Conservation (phyloP, 2,329 filamentous ascomycete species). For the Metarhizium robertsii region DNA sequence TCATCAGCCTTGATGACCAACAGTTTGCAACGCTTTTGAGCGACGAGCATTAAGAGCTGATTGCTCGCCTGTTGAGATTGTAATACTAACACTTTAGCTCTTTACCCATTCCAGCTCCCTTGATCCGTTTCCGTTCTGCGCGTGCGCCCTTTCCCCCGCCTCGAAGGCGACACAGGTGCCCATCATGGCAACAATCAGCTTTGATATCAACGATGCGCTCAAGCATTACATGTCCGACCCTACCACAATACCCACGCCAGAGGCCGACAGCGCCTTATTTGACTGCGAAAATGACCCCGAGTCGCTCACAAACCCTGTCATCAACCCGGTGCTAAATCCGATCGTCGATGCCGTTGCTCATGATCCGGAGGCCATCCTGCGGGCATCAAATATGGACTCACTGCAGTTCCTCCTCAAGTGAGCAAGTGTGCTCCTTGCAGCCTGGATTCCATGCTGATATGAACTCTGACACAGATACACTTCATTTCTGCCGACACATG, state of each 20-base stretch:
- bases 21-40: not conserved
- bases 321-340: constrained; percentile 81
- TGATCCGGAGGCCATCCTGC: constrained; percentile 79
- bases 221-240: constrained; percentile 97
- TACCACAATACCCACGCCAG: constrained; percentile 68
- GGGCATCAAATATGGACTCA: constrained; percentile 76
- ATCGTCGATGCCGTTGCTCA: constrained; percentile 90
- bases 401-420: constrained; percentile 96
- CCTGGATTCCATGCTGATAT: constrained; percentile 15
- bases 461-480: constrained; percentile 69
- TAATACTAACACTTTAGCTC: not conserved
- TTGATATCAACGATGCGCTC: constrained; percentile 93
- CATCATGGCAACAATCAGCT: constrained; percentile 66
- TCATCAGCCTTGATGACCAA: not conserved
- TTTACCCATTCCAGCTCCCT: not conserved
- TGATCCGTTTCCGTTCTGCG: not conserved
- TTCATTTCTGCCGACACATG: constrained; percentile 66
- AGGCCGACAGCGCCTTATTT: constrained; percentile 72
- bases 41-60: not conserved
- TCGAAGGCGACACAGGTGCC: constrained; percentile 16
- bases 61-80: not conserved
- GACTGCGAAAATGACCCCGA: constrained; percentile 93
- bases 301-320: constrained; percentile 63
- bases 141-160: constrained; percentile 6
- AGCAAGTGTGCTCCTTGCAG: constrained; percentile 33